Evolutionary conservation across 2,329 filamentous ascomycete species (phyloP).

Genomic region (Apiospora pterosperma): DNA sequence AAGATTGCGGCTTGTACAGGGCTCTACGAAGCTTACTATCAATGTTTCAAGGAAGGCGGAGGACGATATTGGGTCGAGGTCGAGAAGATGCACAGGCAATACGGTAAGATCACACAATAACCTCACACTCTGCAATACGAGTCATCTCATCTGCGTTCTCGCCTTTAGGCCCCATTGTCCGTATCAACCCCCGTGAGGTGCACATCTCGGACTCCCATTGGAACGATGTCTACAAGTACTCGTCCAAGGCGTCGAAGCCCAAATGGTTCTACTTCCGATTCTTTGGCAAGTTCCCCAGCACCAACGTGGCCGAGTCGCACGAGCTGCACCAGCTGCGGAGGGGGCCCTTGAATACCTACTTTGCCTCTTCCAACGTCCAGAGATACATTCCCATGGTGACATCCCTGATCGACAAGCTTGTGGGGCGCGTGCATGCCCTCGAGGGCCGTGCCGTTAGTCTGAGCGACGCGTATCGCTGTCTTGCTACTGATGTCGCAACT

Average conservation of each 20-base stretch:
- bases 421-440: constrained; percentile 10
- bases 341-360: constrained; percentile 17
- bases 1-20: constrained; percentile 17
- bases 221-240: constrained; percentile 18
- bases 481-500: constrained; percentile 21
- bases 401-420: constrained; percentile 18
- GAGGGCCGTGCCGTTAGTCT: constrained; percentile 13
- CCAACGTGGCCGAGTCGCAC: constrained; percentile 20
- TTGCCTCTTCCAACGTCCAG: constrained; percentile 21
- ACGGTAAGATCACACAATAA: constrained; percentile 11
- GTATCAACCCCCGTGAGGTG: constrained; percentile 5
- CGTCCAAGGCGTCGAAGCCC: constrained; percentile 19
- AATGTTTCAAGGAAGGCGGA: constrained; percentile 21
- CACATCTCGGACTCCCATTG: constrained; percentile 8
- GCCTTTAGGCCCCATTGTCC: constrained; percentile 5
- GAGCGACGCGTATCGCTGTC: constrained; percentile 20
- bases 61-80: constrained; percentile 21
- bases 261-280: constrained; percentile 21
- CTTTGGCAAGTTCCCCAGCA: constrained; percentile 22
- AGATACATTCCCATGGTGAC: constrained; percentile 17
- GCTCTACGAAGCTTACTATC: constrained; percentile 19
- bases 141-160: background rate
- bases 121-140: background rate
- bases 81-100: constrained; percentile 18
- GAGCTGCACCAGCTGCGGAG: constrained; percentile 20